phyloP scores from a whole-genome alignment of 495 filamentous ascomycete genomes.

The Hypoxylon subgilvum region DNA sequence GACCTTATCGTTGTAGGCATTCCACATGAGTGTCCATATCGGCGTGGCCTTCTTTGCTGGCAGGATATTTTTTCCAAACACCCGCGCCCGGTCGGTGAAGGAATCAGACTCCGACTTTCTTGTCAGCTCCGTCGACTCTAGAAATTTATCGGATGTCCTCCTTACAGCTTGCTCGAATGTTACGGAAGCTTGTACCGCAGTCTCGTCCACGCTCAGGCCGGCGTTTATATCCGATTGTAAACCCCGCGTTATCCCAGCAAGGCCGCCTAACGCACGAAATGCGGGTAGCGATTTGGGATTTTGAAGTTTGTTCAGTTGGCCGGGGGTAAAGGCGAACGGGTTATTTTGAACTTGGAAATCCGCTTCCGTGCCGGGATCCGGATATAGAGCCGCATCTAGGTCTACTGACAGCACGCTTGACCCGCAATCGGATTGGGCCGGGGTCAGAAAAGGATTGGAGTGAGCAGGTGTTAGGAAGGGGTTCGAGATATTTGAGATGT shows the following conservation, averaged over 20 bases:
- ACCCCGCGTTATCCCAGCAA: constrained; percentile 77
- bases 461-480: constrained; percentile 38
- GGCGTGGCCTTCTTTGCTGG: constrained; percentile 74
- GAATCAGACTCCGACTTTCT: constrained; percentile 21
- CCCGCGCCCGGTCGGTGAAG: constrained; percentile 64
- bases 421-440: constrained; percentile 36
- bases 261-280: constrained; percentile 78
- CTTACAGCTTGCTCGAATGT: constrained; percentile 68
- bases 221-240: constrained; percentile 69
- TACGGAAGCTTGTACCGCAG: constrained; percentile 64
- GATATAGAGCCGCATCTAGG: constrained; percentile 41
- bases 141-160: constrained; percentile 27
- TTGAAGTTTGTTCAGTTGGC: constrained; percentile 76
- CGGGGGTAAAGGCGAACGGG: constrained; percentile 80
- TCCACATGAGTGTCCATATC: constrained; percentile 77
- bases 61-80: constrained; percentile 72
- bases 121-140: constrained; percentile 10
- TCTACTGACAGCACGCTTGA: constrained; percentile 34
- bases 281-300: constrained; percentile 83
- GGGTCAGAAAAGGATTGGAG: constrained; percentile 38
- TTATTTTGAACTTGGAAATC: constrained; percentile 80
- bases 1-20: constrained; percentile 84
- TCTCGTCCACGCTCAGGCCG: constrained; percentile 80
- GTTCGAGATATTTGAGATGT: constrained; percentile 32
- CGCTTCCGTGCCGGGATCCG: constrained; percentile 71